These are phyloP conservation scores for Wallacemonas sp. DNA, from an alignment of 208 protist species.

Conservation along the genomic window DNA sequence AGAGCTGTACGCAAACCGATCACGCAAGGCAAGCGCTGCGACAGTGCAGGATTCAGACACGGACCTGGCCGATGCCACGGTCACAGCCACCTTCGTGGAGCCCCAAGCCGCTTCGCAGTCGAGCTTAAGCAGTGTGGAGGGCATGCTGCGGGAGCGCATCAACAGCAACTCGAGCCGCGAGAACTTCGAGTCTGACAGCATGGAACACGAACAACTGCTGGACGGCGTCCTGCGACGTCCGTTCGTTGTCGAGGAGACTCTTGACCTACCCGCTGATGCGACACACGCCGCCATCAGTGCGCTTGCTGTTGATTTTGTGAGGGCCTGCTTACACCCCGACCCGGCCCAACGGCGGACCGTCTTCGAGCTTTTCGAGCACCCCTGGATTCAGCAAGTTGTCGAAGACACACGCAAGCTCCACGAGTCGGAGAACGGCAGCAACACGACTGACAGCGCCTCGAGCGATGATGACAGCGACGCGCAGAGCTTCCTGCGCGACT, in stretches of 20 bases:
- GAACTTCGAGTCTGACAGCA: not conserved
- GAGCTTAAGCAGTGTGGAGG: not conserved
- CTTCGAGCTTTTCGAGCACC: conserved; percentile 52
- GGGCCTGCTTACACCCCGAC: conserved; percentile 41
- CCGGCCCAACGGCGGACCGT: conserved; percentile 41
- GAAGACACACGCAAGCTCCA: not conserved
- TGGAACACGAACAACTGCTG: not conserved
- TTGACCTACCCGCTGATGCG: not conserved
- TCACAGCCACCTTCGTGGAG: not conserved
- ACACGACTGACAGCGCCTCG: too few relatives aligned
- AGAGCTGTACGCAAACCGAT: too few relatives aligned
- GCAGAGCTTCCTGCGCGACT: too few relatives aligned
- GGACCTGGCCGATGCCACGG: too few relatives aligned
- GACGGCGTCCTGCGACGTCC: not conserved
- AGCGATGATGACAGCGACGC: not conserved
- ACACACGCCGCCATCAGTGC: conserved; percentile 31
- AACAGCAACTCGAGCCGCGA: not conserved
- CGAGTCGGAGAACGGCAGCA: too few relatives aligned
- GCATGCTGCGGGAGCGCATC: not conserved
- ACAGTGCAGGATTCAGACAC: too few relatives aligned
- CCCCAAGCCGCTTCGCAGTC: not conserved
- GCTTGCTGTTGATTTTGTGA: conserved; percentile 59
- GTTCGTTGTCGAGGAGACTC: not conserved
- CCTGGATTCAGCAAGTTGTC: conserved; percentile 44
- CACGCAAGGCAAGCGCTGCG: too few relatives aligned